phyloP scores from a whole-genome alignment of 768 basidiomycete species.

The Lactifluus rugatus region DNA sequence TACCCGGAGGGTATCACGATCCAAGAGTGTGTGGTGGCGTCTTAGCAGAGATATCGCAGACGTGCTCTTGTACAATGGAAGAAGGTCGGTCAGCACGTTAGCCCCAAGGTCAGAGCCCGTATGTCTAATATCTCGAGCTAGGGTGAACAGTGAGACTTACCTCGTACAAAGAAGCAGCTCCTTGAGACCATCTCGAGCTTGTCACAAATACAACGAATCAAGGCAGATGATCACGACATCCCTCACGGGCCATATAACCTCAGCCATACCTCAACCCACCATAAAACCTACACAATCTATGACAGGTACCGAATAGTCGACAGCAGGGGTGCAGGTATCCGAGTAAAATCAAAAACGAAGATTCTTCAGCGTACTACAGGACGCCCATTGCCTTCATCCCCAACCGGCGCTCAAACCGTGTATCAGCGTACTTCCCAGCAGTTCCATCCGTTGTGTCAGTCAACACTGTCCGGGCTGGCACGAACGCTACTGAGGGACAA shows the following conservation, averaged over 20 bases:
- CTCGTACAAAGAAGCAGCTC: slow-evolving; percentile 53
- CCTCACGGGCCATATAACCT: slow-evolving; percentile 52
- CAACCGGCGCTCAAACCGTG: slow-evolving; percentile 57
- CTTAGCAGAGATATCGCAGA: slow-evolving; percentile 87
- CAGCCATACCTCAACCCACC: slow-evolving; percentile 22
- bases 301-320: slow-evolving; percentile 18
- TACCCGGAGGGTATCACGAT: slow-evolving; percentile 69
- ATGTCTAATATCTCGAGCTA: slow-evolving; percentile 25
- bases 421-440: slow-evolving; percentile 17
- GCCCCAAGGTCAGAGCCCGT: slow-evolving; percentile 69
- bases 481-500: slow-evolving; percentile 17
- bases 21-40: slow-evolving; percentile 88
- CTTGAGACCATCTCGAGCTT: slow-evolving; percentile 69
- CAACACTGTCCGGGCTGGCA: slow-evolving; percentile 19
- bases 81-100: slow-evolving; percentile 56
- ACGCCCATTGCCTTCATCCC: slow-evolving; percentile 52
- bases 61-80: slow-evolving; percentile 81
- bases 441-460: slow-evolving; percentile 17
- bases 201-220: slow-evolving; percentile 58
- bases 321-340: slow-evolving; percentile 19
- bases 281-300: slow-evolving; percentile 25
- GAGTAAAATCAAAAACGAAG: slow-evolving; percentile 22
- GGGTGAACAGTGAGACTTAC: neutral
- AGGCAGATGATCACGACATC: slow-evolving; percentile 60
- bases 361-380: slow-evolving; percentile 20